Conservation (phyloP, 352 stramenopile genomes). For the Phytophthora syringae region DNA sequence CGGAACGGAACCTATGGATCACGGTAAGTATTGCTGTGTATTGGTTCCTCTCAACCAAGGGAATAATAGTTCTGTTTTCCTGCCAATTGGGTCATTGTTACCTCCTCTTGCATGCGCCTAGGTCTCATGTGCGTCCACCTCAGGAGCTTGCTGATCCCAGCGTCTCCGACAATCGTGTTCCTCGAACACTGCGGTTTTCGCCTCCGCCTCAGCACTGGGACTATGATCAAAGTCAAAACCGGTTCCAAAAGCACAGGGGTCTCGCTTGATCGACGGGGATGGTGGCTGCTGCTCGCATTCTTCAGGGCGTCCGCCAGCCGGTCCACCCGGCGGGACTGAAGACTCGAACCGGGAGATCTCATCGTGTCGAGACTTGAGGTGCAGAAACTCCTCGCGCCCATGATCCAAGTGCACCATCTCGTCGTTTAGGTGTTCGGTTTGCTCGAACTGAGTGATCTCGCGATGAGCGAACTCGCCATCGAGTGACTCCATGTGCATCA, state of each 20-base stretch:
- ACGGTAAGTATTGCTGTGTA: constrained; percentile 22
- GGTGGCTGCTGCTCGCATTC: constrained; percentile 79
- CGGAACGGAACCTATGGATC: constrained; percentile 6
- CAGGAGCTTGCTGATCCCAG: constrained; percentile 20
- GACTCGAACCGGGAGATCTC: constrained; percentile 88
- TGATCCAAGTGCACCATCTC: constrained; percentile 84
- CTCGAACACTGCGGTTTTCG: constrained; percentile 6
- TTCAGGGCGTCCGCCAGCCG: constrained; percentile 44
- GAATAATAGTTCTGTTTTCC: constrained; percentile 21
- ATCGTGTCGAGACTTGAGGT: constrained; percentile 84
- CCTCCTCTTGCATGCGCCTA: constrained; percentile 6
- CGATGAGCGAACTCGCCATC: constrained; percentile 82
- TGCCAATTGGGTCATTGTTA: constrained; percentile 2
- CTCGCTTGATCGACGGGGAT: constrained; percentile 81
- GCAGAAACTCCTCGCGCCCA: constrained; percentile 82
- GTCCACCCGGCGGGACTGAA: constrained; percentile 47
- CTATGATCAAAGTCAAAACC: not conserved
- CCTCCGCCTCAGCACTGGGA: constrained; percentile 2
- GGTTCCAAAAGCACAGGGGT: constrained; percentile 43
- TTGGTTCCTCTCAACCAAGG: not conserved
- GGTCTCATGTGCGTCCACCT: constrained; percentile 11
- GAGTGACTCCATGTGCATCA: constrained; percentile 87
- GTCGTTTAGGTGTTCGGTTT: constrained; percentile 84
- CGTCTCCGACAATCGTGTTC: constrained; percentile 13
- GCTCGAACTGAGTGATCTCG: constrained; percentile 88